A percentile compares a stretch with the other conserved stretches of the same genome.
phyloP scores from a whole-genome alignment of 2,329 filamentous ascomycete genomes.

The Phoma herbarum region DNA sequence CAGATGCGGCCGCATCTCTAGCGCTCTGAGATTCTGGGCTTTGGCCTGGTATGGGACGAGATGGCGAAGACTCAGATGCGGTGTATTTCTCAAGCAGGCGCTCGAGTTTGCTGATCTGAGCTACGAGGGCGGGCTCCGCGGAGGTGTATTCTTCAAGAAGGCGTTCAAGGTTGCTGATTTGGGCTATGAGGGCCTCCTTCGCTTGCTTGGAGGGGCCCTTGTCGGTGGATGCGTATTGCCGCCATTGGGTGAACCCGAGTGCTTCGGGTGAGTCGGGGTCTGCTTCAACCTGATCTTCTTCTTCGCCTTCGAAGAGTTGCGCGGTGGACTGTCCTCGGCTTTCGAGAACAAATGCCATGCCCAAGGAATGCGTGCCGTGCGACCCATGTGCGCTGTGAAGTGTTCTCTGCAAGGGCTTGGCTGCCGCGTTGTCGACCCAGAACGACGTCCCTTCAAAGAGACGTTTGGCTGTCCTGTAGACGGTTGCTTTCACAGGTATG shows the following conservation, averaged over 20 bases:
- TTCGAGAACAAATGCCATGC: slow-evolving; percentile 35
- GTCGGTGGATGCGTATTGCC: slow-evolving; percentile 4
- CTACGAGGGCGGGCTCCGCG: background rate
- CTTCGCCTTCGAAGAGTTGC: slow-evolving; percentile 18
- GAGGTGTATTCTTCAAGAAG: background rate
- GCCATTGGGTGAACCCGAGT: background rate
- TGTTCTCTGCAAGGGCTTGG: background rate
- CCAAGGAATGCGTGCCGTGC: slow-evolving; percentile 31
- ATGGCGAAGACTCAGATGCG: background rate
- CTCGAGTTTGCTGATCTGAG: background rate
- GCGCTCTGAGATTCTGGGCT: background rate
- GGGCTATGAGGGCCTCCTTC: background rate
- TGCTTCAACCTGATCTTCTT: background rate
- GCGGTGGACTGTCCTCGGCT: slow-evolving; percentile 17
- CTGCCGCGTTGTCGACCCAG: slow-evolving; percentile 27
- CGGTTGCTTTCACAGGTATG: slow-evolving; percentile 39
- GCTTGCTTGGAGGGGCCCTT: background rate
- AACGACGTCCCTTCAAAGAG: slow-evolving; percentile 49
- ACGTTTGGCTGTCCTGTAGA: slow-evolving; percentile 50
- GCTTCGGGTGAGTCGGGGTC: background rate
- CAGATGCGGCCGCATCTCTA: background rate
- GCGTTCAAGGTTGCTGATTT: background rate
- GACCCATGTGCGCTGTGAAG: slow-evolving; percentile 12
- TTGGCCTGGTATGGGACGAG: background rate
- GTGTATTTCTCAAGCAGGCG: background rate